Base-by-base conservation (phyloP, 805 yeast genomes). In the Schizosaccharomyces octosporus region DNA sequence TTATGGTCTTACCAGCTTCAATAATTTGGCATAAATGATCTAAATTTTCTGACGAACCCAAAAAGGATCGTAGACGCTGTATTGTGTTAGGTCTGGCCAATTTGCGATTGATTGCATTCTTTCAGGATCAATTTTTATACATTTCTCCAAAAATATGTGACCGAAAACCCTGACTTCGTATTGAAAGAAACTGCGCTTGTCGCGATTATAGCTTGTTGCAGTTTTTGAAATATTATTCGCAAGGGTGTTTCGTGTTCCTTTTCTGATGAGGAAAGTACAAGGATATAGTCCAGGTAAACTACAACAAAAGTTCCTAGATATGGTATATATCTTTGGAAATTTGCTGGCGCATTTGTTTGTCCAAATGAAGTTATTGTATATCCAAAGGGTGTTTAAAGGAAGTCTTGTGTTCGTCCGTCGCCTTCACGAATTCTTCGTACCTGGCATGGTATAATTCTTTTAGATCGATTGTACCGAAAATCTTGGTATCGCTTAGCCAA, bases 281-380 rank as follows among this genome's bases (percentile, higher is more conserved):
- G 27, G 39, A 66, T 64, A 41, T 67, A 69, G 59, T 67, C 69
- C 13, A 67, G 29, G 45, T 64, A 67, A 2, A 65, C 68, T 11
- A 66, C 45, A 5, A 48, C 59, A 1, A 11, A 29, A 5, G 60
- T 61, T 5, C 60, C 61, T 2, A 66, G 61, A 24, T 39, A 60
- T 7, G 64, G 62, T 6, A 59, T 62, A 13, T 58, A 55, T 3
- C 59, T 21, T 39, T 68, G 70, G 55, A 70, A 69, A 2, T 66
- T 61, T 1, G 68, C 66, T 0, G 71, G 71, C 1, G 69, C 71
- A 59, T 66, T 67, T 13, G 63, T 41, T 54, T 67, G 59, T 0
- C 71, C 72, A 61, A 69, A 68, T 0, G 69, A 71, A 69, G 69
- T 66, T 5, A 66, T 70, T 0, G 39, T 59, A 62, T 64, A 69